Evolutionary conservation across 257 asterid genomes (phyloP), one percentile per base, ranked within the genome.

Genomic region (Ilex aquifolium): DNA sequence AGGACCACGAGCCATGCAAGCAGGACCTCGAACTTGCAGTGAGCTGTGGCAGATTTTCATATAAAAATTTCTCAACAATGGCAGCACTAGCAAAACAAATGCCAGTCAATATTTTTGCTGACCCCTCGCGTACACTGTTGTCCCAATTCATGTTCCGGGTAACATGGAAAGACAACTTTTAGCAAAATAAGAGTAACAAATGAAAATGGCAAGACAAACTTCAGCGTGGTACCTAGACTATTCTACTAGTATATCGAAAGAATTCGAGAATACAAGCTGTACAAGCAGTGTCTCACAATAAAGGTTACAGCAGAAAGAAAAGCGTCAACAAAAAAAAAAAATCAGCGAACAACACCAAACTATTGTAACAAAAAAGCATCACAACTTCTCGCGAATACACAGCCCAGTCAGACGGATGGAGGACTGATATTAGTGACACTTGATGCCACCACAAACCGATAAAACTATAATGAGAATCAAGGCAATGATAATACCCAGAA

Each of bases 381-480:
- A 65, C 56, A 65, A 62, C 67, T 32, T 76, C 58, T 62, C 50
- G 56, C 46, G 58, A 30, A 74, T 49, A 75, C 68, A 48, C 60
- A 55, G 63, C 54, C 64, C 48, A 50, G 15, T 71, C 61, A 29
- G 52, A 61, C 48, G 49, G 15, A 40, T 8, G 13, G 36, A 27
- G 48, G 62, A 31, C 32, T 62, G 56, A 15, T 54, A 30, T 70
- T 74, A 76, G 56, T 78, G 76, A 68, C 97, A 90, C 4, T 87
- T 90, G 83, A 80, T 78, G 57, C 97, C 91, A 68, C 87, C 83
- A 73, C 98, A 91, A 40, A 83, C 76, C 3, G 98, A 91, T 72
- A 91, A 65, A 48, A 91, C 96, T 58, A 91, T 91, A 73, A 91
- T 91, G 39, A 91, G 85, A 76, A 91, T 88, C 85, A 91, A 77